A percentile compares a stretch with the other conserved stretches of the same genome.
These are phyloP conservation scores for Lasiosphaeria ovina DNA, from an alignment of 495 filamentous ascomycete genomes.

Conservation along the genomic window DNA sequence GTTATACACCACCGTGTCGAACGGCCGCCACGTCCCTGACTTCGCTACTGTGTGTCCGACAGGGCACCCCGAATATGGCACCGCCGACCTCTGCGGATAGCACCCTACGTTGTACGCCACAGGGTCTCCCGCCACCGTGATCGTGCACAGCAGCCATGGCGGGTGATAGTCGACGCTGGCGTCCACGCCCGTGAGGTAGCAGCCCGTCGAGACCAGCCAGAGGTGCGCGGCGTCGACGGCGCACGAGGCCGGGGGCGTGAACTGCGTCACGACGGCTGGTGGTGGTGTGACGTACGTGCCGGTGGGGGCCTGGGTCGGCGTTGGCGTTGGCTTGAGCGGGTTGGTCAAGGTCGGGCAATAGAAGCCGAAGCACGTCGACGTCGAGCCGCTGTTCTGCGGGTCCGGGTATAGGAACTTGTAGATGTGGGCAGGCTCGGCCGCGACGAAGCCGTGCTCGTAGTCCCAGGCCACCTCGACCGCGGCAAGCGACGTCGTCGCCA, in stretches of 20 bases:
- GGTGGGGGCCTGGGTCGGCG: not conserved
- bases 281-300: not conserved
- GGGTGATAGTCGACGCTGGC: no score
- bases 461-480: not conserved
- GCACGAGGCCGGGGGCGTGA: not conserved
- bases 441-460: not conserved
- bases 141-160: constrained; percentile 8
- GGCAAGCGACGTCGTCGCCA: not conserved
- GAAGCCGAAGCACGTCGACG: constrained; percentile 5
- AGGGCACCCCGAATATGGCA: constrained; percentile 2
- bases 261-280: not conserved
- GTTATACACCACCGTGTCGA: not conserved
- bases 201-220: constrained; percentile 8
- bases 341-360: not conserved
- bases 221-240: not conserved
- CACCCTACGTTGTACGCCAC: not conserved
- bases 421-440: not conserved
- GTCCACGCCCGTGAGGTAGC: not conserved
- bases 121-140: constrained; percentile 4
- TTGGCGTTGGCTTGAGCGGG: not conserved
- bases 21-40: not conserved
- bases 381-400: not conserved
- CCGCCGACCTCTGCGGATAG: not conserved
- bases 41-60: not conserved
- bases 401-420: constrained; percentile 1